Evolutionary conservation across 2,329 filamentous ascomycete genomes (phyloP).

Genomic region (Apiospora hydei): DNA sequence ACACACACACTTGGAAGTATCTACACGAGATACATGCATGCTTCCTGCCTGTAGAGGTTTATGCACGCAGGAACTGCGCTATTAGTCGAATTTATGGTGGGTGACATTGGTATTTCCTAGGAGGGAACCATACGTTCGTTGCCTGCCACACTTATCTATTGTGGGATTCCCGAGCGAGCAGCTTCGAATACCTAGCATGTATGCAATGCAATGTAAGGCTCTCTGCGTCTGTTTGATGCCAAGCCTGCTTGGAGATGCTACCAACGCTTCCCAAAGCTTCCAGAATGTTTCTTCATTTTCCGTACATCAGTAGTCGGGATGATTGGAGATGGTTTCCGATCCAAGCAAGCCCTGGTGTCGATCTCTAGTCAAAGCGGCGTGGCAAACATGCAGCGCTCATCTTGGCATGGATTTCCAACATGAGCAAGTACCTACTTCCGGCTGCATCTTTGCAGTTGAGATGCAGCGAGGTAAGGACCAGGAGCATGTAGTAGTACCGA

Average conservation of each 20-base stretch:
- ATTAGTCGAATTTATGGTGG: slow-evolving; percentile 4
- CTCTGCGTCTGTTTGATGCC: not conserved
- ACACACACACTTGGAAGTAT: not conserved
- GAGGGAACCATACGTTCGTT: not conserved
- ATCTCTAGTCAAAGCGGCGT: not conserved
- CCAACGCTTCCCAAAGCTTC: not conserved
- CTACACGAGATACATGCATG: not conserved
- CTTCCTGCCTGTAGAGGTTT: not conserved
- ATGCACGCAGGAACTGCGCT: not conserved
- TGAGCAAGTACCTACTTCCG: not conserved
- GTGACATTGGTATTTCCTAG: not conserved
- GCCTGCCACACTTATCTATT: not conserved
- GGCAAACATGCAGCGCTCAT: not conserved
- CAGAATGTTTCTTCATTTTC: not conserved
- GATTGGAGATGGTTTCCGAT: not conserved
- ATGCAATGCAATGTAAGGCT: slow-evolving; percentile 9
- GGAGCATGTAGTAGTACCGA: not conserved
- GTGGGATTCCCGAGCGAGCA: not conserved
- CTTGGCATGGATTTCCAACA: not conserved
- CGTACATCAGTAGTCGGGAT: slow-evolving; percentile 1
- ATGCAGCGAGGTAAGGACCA: not conserved
- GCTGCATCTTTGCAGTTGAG: not conserved
- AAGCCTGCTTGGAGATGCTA: not conserved
- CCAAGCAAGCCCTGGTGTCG: not conserved
- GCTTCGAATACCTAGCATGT: not conserved